Conservation (phyloP, 176 grass and related monocot genomes). For the Eleusine indica region DNA sequence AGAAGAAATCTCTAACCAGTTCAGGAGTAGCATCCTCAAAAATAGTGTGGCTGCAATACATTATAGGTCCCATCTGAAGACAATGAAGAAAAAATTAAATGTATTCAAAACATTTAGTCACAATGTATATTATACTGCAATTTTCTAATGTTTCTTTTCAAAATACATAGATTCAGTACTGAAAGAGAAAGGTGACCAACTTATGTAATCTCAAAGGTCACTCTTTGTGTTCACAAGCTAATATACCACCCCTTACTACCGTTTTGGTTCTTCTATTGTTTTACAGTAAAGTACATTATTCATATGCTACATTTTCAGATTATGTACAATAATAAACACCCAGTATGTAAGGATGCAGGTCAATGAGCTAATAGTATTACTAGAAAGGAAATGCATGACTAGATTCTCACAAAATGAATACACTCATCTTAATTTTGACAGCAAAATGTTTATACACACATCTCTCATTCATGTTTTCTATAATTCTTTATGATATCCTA, state of each 20-base stretch:
- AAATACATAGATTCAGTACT: neutral
- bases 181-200: slow-evolving; percentile 9
- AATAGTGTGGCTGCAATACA: slow-evolving; percentile 77
- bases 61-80: slow-evolving; percentile 82
- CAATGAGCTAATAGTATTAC: slow-evolving; percentile 23
- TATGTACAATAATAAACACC: neutral
- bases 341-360: neutral
- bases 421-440: slow-evolving; percentile 12
- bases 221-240: slow-evolving; percentile 7
- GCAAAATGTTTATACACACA: neutral
- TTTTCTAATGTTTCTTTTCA: neutral
- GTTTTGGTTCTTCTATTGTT: neutral
- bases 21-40: slow-evolving; percentile 99
- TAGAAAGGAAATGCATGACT: neutral
- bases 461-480: neutral
- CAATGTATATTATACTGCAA: slow-evolving; percentile 14
- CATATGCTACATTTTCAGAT: neutral
- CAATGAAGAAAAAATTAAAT: neutral
- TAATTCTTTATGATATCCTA: neutral
- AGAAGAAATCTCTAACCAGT: slow-evolving; percentile 98
- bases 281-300: neutral
- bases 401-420: neutral
- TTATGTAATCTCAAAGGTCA: neutral
- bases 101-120: slow-evolving; percentile 23
- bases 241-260: neutral